Base-by-base conservation (phyloP, 176 grass and related monocot species). In the Microstegium vimineum region DNA sequence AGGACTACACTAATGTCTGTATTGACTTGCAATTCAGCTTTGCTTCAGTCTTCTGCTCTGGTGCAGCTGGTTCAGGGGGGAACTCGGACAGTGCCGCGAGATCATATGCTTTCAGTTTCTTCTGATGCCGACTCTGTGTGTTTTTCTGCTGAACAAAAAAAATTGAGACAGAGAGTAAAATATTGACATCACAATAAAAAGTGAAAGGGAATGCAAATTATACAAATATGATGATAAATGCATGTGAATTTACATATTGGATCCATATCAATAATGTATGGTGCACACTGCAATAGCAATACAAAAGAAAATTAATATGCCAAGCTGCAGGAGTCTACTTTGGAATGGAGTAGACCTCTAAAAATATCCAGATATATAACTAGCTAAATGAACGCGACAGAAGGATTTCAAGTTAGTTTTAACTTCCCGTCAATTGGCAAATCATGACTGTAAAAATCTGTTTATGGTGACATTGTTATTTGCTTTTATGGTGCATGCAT, bases 101-200 rank as follows among this genome's bases (percentile, higher is more conserved):
- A 86, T 97, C 91, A 79, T 97, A 97, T 66, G 89, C 89, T 90
- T 94, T 94, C 66, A 97, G 47, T 70, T 94, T 94, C 66, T 92
- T 97, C 66, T 90, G 78, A 15, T 75, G 87, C 37, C 71, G 87
- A 27, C 52, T 88, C 63, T 84, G 70, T 22, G 78, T 96, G 73
- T 79, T 88, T 86, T 89, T 97, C 87, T 89, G 76, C 62, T 87
- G 3, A 83, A 59, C 6, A 89, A 11, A 71, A n/a, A 34, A 64
- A 59, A 40, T 31, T 20, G 12, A 33, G 72, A 62, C 61, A 28
- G 27, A 8, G 20, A 22, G 36, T 18, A n/a, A 33, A 5, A 12
- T 4, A 59, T 1, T 25, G 60, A 3, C 30, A 57, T 23, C 18
- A 18, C 2, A 64, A 1, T 22, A 6, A 62, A 42, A 82, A 26